Percentiles rank a stretch among this genome's conserved stretches.
phyloP scores from a whole-genome alignment of 257 asterid genomes.

The Petunia secreta region DNA sequence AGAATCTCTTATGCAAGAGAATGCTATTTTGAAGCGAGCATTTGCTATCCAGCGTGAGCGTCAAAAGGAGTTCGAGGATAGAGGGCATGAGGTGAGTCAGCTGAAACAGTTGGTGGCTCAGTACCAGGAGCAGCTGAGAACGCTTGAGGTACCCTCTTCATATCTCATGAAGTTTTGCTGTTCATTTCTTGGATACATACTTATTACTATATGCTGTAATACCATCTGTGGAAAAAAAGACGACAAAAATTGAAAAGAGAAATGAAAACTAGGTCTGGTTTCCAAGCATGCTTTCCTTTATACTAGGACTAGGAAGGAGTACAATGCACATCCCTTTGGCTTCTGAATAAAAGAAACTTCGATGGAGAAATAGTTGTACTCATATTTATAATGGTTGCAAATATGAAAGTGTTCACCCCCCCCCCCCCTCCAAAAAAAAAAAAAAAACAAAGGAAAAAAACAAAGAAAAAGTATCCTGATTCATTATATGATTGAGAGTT shows the following conservation, averaged over 20 bases:
- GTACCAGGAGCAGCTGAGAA: slow-evolving; percentile 90
- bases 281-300: slow-evolving; percentile 1
- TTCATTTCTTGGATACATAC: not conserved
- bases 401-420: not conserved
- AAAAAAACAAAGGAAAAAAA: too few relatives aligned
- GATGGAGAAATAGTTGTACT: not conserved
- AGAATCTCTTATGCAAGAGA: slow-evolving; percentile 72
- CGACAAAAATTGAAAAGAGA: not conserved
- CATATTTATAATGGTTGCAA: not conserved
- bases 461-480: not conserved
- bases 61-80: slow-evolving; percentile 82
- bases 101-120: slow-evolving; percentile 80
- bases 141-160: slow-evolving; percentile 69
- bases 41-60: slow-evolving; percentile 86
- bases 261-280: not conserved
- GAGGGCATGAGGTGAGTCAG: slow-evolving; percentile 74
- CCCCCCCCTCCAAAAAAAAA: not conserved
- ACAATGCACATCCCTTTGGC: not conserved
- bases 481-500: not conserved
- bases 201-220: not conserved
- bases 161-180: not conserved
- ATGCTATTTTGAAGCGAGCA: slow-evolving; percentile 74
- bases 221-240: not conserved
- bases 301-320: not conserved
- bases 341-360: slow-evolving; percentile 7